Base-by-base conservation (phyloP, 331 rosid species). In the Arachis monticola region DNA sequence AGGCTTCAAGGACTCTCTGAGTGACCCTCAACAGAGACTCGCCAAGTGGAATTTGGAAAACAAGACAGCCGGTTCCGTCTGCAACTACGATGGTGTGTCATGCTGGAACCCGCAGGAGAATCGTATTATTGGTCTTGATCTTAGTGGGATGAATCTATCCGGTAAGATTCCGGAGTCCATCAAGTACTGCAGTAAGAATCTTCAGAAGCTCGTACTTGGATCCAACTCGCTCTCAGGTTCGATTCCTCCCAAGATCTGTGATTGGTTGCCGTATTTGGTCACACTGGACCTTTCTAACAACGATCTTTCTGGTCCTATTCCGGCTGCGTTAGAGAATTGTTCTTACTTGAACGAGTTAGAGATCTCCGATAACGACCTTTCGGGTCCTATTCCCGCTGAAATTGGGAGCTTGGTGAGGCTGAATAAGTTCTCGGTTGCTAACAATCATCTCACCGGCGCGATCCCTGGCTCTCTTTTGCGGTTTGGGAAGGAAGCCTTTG, bases 91-190 rank as follows among this genome's bases (percentile, higher is more conserved):
- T 0, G 97, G 97, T 0, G 87, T 94, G 0, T 0, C 85, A 0
- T 94, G 99, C 83, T 94, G 99, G 97, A 92, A 94, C 83, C 70
- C 53, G 1, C 83, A 77, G 30, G 99, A 94, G 84, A 90, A 88
- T 60, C 93, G 99, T 2, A 77, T 94, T 10, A 1, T 86, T 1
- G 64, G 70, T 52, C 81, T 94, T 27, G 86, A 82, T 55, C 87
- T 94, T 10, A 71, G 70, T 2, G 90, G 80, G 0, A 77, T 88
- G 86, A 66, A 62, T 14, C 85, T 94, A 0, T 78, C 89, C 0
- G 97, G 99, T 22, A 27, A 11, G 79, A 31, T 94, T 51, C 90
- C 96, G 0, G 80, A 82, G 76, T 80, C 87, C 0, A 38, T 94
- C 44, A 73, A 90, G 77, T 90, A 82, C 77, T 94, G 99, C 47